Evolutionary conservation across 2,329 filamentous ascomycete genomes (phyloP), one percentile per base, ranked within the genome.

Genomic region (Colletotrichum salicis): DNA sequence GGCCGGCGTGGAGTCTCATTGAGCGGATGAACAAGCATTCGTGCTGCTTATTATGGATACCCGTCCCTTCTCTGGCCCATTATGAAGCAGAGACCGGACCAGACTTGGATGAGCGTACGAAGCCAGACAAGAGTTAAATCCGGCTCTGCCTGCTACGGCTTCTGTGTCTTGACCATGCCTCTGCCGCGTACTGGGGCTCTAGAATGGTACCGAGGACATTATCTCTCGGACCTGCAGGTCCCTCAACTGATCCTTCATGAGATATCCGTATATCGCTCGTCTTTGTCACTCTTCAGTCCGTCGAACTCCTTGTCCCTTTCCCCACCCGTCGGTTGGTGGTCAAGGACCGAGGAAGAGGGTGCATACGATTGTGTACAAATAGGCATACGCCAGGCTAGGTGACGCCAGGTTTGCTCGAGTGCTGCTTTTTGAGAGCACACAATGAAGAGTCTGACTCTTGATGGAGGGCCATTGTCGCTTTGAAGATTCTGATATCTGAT

Each of bases 21-120:
- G 70, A 69, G 65, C 70, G 70, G 70, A 69, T 60, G 65, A 69
- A 69, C 70, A 71, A 71, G 70, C 70, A 71, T 71, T 71, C 57
- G 29, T 61, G 65, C 59, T 71, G 65, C 59, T 71, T 69, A 51
- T 56, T 71, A 64, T 69, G 69, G 69, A 35, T 55, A 68, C 59
- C 45, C 58, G 64, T 68, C 69, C 35, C 27, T 63, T 45, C 58
- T 62, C 64, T 59, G 58, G 41, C 55, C 65, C 69, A 51, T 71
- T 55, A 64, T 69, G 45, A 64, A 69, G 69, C 45, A 54, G 69
- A 69, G 55, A 64, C 59, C 65, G 69, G 55, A 41, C 69, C 65
- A 55, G 45, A 51, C 65, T 63, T 35, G 69, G 58, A 56, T 59
- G 55, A 56, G 66, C 65, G 59, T 55, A 57, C 59, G 59, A 33